Conservation (phyloP, 768 basidiomycete species). For the Mycena alexandri region DNA sequence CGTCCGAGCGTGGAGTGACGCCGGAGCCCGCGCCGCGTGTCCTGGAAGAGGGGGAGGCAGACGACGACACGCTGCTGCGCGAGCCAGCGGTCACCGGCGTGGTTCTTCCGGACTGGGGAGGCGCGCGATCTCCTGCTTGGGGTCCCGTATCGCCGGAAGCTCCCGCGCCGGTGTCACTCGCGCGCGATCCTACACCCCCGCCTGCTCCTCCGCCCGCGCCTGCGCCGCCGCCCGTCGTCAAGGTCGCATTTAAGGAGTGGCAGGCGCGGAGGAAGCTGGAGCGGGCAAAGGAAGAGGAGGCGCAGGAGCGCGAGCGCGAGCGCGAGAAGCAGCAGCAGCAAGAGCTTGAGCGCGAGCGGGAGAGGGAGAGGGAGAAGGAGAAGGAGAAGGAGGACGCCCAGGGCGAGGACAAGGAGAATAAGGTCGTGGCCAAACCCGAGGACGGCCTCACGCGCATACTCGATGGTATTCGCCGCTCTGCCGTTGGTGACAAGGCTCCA, state of each 20-base stretch:
- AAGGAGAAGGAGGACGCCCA: conserved; percentile 23
- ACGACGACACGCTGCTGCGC: background rate
- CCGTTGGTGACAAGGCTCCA: conserved; percentile 20
- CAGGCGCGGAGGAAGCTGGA: conserved; percentile 9
- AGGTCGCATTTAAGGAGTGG: conserved; percentile 29
- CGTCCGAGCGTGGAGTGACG: conserved; percentile 9
- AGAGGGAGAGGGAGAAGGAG: conserved; percentile 7
- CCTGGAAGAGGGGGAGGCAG: background rate
- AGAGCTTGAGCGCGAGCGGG: conserved; percentile 16
- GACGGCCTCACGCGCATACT: conserved; percentile 30
- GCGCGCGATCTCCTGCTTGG: background rate
- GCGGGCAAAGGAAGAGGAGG: conserved; percentile 7
- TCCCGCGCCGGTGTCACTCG: background rate
- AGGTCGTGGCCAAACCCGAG: conserved; percentile 20
- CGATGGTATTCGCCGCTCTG: conserved; percentile 23
- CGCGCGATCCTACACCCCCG: conserved; percentile 12
- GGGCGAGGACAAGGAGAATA: conserved; percentile 32
- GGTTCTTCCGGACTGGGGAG: too few relatives aligned
- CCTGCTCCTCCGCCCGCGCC: too few relatives aligned
- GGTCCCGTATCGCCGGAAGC: background rate
- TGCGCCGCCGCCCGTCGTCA: conserved; percentile 13
- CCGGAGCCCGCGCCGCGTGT: conserved; percentile 2
- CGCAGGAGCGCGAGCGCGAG: conserved; percentile 11
- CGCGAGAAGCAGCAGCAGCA: conserved; percentile 8
- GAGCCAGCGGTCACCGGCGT: background rate